Evolutionary conservation across 495 filamentous ascomycete genomes (phyloP).

Genomic region (Penicillium riverlandense): DNA sequence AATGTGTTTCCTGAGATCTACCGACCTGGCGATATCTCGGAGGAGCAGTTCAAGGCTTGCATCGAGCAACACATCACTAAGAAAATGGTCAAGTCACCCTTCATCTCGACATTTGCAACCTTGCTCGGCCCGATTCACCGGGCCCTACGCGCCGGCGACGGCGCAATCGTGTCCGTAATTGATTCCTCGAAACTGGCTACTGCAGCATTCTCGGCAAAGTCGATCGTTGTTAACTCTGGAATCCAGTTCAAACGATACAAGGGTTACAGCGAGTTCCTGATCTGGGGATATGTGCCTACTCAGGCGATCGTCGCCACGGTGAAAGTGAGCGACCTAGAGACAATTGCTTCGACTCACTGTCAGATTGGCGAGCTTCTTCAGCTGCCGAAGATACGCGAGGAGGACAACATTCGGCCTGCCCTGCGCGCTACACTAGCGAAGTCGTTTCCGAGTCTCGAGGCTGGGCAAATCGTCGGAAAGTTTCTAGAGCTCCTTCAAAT

Average conservation of each 20-base stretch:
- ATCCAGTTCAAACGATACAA: conserved; percentile 7
- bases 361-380: conserved; percentile 22
- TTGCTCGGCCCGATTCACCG: conserved; percentile 28
- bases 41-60: conserved; percentile 10
- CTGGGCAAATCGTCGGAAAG: background rate
- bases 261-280: conserved; percentile 25
- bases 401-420: background rate
- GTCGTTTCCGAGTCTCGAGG: background rate
- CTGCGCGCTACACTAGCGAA: background rate
- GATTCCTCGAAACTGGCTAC: conserved; percentile 19
- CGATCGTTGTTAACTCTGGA: conserved; percentile 4
- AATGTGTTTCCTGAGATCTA: background rate
- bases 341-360: conserved; percentile 4
- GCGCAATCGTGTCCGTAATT: conserved; percentile 22
- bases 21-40: conserved; percentile 7
- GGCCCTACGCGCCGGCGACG: conserved; percentile 14
- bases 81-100: conserved; percentile 11
- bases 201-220: conserved; percentile 15
- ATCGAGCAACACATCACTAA: conserved; percentile 21
- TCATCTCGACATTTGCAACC: conserved; percentile 23
- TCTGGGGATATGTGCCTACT: conserved; percentile 20
- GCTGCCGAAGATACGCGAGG: conserved; percentile 1
- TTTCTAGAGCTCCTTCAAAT: background rate
- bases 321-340: conserved; percentile 11
- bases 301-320: conserved; percentile 22